Evolutionary conservation across 768 basidiomycete genomes (phyloP).

Genomic region (Piloderma croceum): DNA sequence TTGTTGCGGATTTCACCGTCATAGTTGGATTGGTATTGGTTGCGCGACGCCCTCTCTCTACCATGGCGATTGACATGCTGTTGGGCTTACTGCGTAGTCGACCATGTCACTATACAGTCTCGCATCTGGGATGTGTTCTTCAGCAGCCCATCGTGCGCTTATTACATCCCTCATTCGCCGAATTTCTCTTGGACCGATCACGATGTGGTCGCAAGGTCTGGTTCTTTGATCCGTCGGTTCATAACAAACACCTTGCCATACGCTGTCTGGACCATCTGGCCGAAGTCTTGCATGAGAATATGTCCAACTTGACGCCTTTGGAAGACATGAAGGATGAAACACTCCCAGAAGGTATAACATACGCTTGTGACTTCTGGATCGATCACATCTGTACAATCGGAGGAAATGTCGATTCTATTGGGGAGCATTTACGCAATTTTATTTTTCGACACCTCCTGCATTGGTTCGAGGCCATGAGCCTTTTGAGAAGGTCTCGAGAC

Average conservation of each 20-base stretch:
- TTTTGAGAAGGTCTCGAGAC: too few relatives aligned
- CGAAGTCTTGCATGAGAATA: conserved; percentile 20
- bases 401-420: conserved; percentile 1
- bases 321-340: conserved; percentile 3
- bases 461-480: conserved; percentile 27
- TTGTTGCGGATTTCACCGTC: conserved; percentile 26
- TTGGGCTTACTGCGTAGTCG: conserved; percentile 20
- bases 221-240: conserved; percentile 2
- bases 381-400: conserved; percentile 22
- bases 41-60: conserved; percentile 22
- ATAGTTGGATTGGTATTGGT: conserved; percentile 27
- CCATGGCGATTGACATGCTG: conserved; percentile 18
- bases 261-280: conserved; percentile 19
- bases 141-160: conserved; percentile 16
- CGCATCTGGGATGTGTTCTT: conserved; percentile 20
- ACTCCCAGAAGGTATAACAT: conserved; percentile 22
- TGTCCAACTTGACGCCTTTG: conserved; percentile 18
- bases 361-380: conserved; percentile 23
- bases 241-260: conserved; percentile 7
- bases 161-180: conserved; percentile 28
- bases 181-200: conserved; percentile 25
- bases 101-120: too few relatives aligned
- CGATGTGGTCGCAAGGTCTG: conserved; percentile 18
- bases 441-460: conserved; percentile 23
- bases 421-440: conserved; percentile 15